Evolutionary conservation across 768 basidiomycete species (phyloP), one percentile per base, ranked within the genome.

Genomic region (Holtermannia corniformis): DNA sequence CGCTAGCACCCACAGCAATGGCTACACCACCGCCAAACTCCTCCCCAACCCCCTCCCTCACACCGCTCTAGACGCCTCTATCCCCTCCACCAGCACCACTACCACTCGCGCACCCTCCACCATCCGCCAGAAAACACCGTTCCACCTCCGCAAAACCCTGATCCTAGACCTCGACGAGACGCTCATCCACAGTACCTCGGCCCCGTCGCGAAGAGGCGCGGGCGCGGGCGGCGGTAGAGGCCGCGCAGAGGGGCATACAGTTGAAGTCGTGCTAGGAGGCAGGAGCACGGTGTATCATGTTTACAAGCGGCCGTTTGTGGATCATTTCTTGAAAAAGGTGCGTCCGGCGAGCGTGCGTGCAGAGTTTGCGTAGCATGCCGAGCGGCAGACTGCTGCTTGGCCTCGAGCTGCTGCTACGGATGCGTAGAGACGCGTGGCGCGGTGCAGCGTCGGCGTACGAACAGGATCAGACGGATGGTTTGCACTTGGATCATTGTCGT

Each of bases 151-250:
- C 23, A 99, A 99, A 77, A 95, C 91, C 0, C 82, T 99, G 32
- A 91, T 99, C 25, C 81, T 99, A 42, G 95, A 99, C 75, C 78
- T 99, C 48, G 95, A 99, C 71, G 95, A 99, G 75, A 99, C 95
- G 0, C 81, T 99, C 45, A 97, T 97, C 53, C 95, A 99, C 69
- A 95, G 92, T 1, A 97, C 95, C 0, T 87, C 90, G 16, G 79
- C 89, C 22, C 69, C 74, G 32, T 84, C 70, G 43, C 48, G 51
- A 13, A 54, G 78, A 25, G 72, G 77, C 40, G 62, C 66, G 5
- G 63, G 47, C 72, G 79, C 54, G 56, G 62, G 50, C 57, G 59
- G 20, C 54, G 61, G 24, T 59, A 50, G 43, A 52, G 63, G 51
- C 79, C 81, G 49, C 79, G n/a, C n/a, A n/a, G n/a, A 84, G 37